These are phyloP conservation scores for Xylaria acuta DNA, from an alignment of 495 filamentous ascomycete genomes.

Conservation along the genomic window DNA sequence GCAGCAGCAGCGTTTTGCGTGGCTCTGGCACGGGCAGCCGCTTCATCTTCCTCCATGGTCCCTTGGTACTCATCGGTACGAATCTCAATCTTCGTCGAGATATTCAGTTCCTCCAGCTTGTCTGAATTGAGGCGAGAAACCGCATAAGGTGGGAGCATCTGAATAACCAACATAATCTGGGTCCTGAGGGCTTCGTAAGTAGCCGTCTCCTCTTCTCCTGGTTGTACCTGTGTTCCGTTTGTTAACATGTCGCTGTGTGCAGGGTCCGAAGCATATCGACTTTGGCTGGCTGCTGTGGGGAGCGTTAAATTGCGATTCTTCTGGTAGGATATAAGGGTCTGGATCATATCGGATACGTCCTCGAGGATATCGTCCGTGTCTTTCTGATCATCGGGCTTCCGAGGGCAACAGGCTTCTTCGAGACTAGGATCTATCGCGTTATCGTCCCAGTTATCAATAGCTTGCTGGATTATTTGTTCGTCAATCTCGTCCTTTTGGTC, in stretches of 20 bases:
- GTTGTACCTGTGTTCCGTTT: constrained; percentile 54
- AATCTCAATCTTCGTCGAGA: constrained; percentile 81
- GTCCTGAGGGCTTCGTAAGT: constrained; percentile 78
- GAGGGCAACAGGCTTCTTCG: constrained; percentile 55
- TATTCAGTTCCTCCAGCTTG: constrained; percentile 77
- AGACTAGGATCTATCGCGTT: constrained; percentile 55
- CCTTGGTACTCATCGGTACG: constrained; percentile 75
- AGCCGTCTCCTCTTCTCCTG: constrained; percentile 67
- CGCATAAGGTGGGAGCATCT: constrained; percentile 80
- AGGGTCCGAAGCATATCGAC: constrained; percentile 55
- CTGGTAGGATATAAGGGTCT: constrained; percentile 86
- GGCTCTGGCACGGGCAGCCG: constrained; percentile 46
- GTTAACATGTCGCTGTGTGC: constrained; percentile 59
- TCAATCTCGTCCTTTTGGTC: constrained; percentile 47
- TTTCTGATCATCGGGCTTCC: constrained; percentile 60
- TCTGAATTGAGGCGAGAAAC: constrained; percentile 86
- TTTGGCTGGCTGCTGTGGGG: constrained; percentile 51
- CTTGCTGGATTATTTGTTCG: constrained; percentile 53
- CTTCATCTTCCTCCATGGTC: constrained; percentile 86
- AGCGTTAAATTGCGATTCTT: constrained; percentile 75
- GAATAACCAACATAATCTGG: constrained; percentile 73
- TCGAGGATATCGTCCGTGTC: constrained; percentile 75
- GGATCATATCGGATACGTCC: constrained; percentile 82
- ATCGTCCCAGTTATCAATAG: constrained; percentile 58
- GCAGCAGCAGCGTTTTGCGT: constrained; percentile 41